Conservation (phyloP, 441 rosid species). For the Metrosideros polymorpha region DNA sequence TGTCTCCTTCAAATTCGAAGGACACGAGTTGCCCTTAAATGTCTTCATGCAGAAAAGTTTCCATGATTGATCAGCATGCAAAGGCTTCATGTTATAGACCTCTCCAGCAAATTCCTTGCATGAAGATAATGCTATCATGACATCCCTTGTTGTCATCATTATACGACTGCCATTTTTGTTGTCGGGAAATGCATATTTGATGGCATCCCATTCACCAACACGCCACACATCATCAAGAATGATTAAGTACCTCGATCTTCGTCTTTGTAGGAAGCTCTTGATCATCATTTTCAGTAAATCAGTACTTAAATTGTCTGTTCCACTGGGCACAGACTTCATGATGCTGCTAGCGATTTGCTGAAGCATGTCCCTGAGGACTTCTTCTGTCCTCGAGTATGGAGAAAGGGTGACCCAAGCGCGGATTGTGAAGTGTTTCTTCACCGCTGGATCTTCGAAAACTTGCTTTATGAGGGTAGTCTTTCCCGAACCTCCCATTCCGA, state of each 20-base stretch:
- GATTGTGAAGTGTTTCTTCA: neutral
- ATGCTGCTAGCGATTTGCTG: neutral
- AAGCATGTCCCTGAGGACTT: neutral
- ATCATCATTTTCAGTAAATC: neutral
- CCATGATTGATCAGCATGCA: constrained; percentile 17
- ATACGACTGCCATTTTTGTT: constrained; percentile 17
- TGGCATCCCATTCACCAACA: neutral
- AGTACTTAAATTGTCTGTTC: neutral
- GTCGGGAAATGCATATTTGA: constrained; percentile 8
- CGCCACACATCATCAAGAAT: constrained; percentile 2
- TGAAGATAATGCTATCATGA: constrained; percentile 6
- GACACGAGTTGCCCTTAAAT: neutral
- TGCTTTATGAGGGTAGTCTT: constrained; percentile 2
- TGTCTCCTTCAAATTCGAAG: neutral
- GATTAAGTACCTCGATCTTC: constrained; percentile 2
- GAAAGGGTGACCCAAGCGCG: neutral
- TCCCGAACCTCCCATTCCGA: constrained; percentile 5
- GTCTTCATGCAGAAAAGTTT: neutral
- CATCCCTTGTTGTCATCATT: constrained; percentile 21
- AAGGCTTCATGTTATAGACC: constrained; percentile 16
- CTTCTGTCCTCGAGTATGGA: neutral
- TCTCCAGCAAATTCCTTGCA: constrained; percentile 9
- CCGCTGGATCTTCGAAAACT: neutral
- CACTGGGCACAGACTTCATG: neutral
- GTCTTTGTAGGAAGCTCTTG: neutral